Conservation (phyloP, 2,329 filamentous ascomycete genomes). For the Ceratocystis lukuohia region DNA sequence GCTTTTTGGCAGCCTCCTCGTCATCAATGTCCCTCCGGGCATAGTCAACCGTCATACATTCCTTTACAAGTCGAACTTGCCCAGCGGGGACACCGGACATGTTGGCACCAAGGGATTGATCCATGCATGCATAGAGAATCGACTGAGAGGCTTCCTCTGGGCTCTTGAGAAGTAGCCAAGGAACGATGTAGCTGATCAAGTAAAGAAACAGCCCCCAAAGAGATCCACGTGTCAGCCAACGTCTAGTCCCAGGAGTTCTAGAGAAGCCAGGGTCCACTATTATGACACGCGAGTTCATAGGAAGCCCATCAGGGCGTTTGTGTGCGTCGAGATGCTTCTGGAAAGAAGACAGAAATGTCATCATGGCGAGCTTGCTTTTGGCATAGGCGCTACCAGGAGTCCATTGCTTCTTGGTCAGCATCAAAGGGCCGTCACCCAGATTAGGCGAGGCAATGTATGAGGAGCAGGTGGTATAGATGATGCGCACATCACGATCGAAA, state of each 20-base stretch:
- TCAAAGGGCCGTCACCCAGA: conserved; percentile 35
- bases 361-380: conserved; percentile 63
- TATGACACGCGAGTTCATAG: conserved; percentile 70
- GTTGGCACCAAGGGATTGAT: conserved; percentile 41
- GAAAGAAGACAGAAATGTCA: conserved; percentile 78
- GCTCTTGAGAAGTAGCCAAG: conserved; percentile 82
- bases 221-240: conserved; percentile 76
- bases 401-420: conserved; percentile 38
- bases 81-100: conserved; percentile 43
- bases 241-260: conserved; percentile 73
- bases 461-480: conserved; percentile 76
- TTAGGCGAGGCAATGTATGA: conserved; percentile 71
- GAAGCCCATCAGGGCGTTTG: conserved; percentile 67
- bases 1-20: conserved; percentile 63
- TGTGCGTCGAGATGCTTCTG: conserved; percentile 84
- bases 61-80: conserved; percentile 62
- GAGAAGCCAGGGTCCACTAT: conserved; percentile 77
- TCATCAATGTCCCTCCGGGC: conserved; percentile 62
- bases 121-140: conserved; percentile 75
- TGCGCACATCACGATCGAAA: conserved; percentile 79
- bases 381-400: conserved; percentile 46
- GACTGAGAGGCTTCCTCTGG: conserved; percentile 74
- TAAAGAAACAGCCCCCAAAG: conserved; percentile 69
- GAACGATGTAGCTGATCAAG: conserved; percentile 60
- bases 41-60: conserved; percentile 66